phyloP scores from a whole-genome alignment of 2,329 filamentous ascomycete genomes.

The Fusarium robinianum region DNA sequence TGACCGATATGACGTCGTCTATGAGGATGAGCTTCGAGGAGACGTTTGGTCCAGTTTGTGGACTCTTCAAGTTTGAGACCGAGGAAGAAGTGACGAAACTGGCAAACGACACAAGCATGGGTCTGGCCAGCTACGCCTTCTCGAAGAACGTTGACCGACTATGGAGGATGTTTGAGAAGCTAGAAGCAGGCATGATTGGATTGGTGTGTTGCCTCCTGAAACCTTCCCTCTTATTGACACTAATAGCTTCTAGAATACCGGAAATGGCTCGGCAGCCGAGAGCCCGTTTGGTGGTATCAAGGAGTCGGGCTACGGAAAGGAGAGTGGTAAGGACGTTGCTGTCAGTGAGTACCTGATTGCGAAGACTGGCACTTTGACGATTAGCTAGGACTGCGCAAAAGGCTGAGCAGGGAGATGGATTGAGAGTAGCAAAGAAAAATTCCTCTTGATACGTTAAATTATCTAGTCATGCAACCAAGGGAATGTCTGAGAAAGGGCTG shows the following conservation, averaged over 20 bases:
- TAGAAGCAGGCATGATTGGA: conserved; percentile 9
- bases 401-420: no score
- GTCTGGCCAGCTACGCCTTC: conserved; percentile 4
- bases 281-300: conserved; percentile 13
- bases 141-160: conserved; percentile 3
- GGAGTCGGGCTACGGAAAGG: conserved; percentile 9
- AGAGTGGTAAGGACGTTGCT: conserved; percentile 11
- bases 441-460: background rate
- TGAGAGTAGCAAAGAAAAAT: background rate
- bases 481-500: no score
- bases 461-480: no score
- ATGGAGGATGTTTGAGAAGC: conserved; percentile 11
- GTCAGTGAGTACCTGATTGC: conserved; percentile 10
- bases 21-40: conserved; percentile 9
- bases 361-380: conserved; percentile 6
- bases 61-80: conserved; percentile 2
- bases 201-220: background rate
- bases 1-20: conserved; percentile 1
- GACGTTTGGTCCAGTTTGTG: background rate
- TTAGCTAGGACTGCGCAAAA: background rate
- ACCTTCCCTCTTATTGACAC: background rate
- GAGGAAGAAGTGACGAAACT: conserved; percentile 1
- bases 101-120: conserved; percentile 11
- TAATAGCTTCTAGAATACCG: conserved; percentile 1
- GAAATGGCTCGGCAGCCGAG: conserved; percentile 7